A percentile compares a stretch with the other conserved stretches of the same genome.
Conservation (phyloP, 805 yeast species). For the Ogataea sp. region DNA sequence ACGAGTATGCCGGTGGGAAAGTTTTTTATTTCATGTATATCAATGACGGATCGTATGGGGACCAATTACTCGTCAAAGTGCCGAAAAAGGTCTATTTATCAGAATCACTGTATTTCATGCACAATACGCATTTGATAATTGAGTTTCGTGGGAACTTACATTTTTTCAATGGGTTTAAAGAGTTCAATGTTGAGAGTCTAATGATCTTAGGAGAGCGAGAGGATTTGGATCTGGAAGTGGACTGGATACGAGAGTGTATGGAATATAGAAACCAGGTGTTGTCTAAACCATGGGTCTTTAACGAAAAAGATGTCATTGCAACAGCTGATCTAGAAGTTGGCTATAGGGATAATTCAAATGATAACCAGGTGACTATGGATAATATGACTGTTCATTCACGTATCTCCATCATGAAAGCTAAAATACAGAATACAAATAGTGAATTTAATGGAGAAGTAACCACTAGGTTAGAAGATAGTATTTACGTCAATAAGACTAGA, state of each 20-base stretch:
- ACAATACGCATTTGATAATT: constrained; percentile 15
- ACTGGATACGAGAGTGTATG: constrained; percentile 28
- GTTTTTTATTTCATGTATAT: constrained; percentile 16
- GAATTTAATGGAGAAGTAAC: not conserved
- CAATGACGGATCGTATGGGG: constrained; percentile 23
- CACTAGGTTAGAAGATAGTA: not conserved
- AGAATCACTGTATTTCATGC: not conserved
- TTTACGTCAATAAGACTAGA: not conserved
- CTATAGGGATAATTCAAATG: not conserved
- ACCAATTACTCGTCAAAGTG: constrained; percentile 20
- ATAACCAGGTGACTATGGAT: not conserved
- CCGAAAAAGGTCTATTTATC: not conserved
- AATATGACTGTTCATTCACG: not conserved
- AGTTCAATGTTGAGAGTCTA: constrained; percentile 23
- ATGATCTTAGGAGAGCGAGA: constrained; percentile 13
- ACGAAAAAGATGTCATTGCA: constrained; percentile 7
- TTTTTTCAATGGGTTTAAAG: constrained; percentile 14
- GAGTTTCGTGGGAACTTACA: constrained; percentile 18
- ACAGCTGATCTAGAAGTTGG: not conserved
- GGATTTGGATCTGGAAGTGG: constrained; percentile 22
- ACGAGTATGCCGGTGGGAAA: constrained; percentile 4
- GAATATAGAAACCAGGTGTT: constrained; percentile 14
- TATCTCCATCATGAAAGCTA: not conserved
- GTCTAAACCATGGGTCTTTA: constrained; percentile 27
- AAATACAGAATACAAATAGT: not conserved